A percentile compares a stretch with the other conserved stretches of the same genome.
Evolutionary conservation across 106 monocot species (phyloP).

Genomic region (Vanilla planifolia): DNA sequence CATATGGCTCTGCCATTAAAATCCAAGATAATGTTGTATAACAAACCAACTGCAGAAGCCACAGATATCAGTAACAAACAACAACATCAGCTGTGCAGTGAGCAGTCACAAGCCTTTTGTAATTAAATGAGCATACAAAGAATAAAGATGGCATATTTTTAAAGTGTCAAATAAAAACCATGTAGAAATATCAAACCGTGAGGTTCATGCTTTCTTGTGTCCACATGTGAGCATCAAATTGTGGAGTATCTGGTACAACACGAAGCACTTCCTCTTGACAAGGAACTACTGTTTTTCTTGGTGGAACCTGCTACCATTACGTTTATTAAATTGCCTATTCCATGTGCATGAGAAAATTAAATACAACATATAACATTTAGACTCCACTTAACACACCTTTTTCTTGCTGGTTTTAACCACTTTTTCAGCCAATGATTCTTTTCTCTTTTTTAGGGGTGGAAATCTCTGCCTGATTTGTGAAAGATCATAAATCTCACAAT

Average conservation of each 20-base stretch:
- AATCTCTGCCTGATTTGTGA: conserved; percentile 28
- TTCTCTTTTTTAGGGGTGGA: conserved; percentile 31
- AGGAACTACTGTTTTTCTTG: conserved; percentile 19
- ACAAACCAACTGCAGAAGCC: too few relatives aligned
- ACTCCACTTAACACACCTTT: conserved; percentile 25
- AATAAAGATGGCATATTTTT: too few relatives aligned
- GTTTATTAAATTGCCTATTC: neutral
- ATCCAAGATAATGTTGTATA: too few relatives aligned
- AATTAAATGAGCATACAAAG: too few relatives aligned
- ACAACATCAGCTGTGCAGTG: too few relatives aligned
- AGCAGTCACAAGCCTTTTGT: too few relatives aligned
- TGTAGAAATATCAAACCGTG: conserved; percentile 11
- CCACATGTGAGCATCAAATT: conserved; percentile 36
- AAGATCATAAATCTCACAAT: conserved; percentile 22
- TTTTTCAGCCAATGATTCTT: conserved; percentile 36
- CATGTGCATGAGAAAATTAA: neutral
- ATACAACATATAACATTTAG: neutral
- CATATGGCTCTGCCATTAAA: too few relatives aligned
- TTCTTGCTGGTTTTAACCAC: conserved; percentile 25
- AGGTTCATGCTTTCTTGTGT: conserved; percentile 35
- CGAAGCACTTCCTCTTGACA: conserved; percentile 27
- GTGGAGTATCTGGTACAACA: conserved; percentile 29
- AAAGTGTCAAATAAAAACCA: too few relatives aligned
- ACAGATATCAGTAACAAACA: too few relatives aligned
- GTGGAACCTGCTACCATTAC: conserved; percentile 17